Base-by-base conservation (phyloP, 2,329 filamentous ascomycete genomes). In the Sporothrix variecibatus region DNA sequence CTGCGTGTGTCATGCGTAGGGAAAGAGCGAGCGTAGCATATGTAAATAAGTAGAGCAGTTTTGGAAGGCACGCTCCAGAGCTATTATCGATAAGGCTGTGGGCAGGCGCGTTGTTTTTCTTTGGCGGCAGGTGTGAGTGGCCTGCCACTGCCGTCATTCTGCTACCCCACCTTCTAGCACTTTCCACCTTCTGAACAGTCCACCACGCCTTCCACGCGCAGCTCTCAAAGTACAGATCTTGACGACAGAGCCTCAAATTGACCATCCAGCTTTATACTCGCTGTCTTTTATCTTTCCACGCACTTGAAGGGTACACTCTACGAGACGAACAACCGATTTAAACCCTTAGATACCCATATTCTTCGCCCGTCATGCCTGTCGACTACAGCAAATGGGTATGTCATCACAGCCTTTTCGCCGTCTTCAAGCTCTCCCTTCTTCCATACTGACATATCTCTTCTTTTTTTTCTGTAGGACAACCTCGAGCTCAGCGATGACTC, bases 401-500 rank as follows among this genome's bases (percentile, higher is more conserved):
- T 28, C 11, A 26, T 28, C 9, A n/a, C 11, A 65, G 23, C 49
- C 8, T 34, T 49, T 6, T 15, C 26, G 15, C n/a, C 73, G 43
- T 28, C 26, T 8, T 46, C 23, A 40, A 34, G 28, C 53, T 17
- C n/a, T 23, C 31, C 7, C 8, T 43, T 12, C n/a, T 8, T 28
- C 15, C 15, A 9, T 26, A 15, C 60, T 76, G 83, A 80, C 20
- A 31, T 46, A 4, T n/a, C 2, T 11, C 49, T 26, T 38, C 15
- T 49, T 34, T 38, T 15, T 26, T 51, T n/a, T n/a, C 8, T 64
- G 72, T 75, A 93, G 91, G 93, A 98, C 82, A 92, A 93, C 75
- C 89, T 99, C 81, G 96, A 99, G 90, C 91, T 99, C 81, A 97
- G 94, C 80, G 96, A 99, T 84, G 96, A 99, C 84, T 98, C 94